Evolutionary conservation across 306 rosid species (phyloP).

Genomic region (Quercus aquifolioides): DNA sequence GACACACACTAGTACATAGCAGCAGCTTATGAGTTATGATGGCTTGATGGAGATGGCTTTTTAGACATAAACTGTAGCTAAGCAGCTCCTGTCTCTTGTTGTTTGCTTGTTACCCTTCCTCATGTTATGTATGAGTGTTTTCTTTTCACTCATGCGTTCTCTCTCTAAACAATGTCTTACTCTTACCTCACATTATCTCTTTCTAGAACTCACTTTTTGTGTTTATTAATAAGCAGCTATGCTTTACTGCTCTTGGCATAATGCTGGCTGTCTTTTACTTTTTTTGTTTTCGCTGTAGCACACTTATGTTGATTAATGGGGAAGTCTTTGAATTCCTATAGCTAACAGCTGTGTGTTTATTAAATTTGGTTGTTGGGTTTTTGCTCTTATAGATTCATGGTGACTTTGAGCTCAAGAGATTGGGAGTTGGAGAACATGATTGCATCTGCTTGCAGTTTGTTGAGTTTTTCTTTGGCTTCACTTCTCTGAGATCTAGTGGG

Average conservation of each 20-base stretch:
- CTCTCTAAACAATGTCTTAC: slow-evolving; percentile 12
- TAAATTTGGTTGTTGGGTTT: slow-evolving; percentile 26
- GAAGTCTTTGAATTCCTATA: slow-evolving; percentile 6
- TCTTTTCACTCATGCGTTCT: not conserved
- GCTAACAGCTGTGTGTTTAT: slow-evolving; percentile 23
- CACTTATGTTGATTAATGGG: slow-evolving; percentile 22
- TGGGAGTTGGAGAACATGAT: slow-evolving; percentile 51
- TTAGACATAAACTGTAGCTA: slow-evolving; percentile 36
- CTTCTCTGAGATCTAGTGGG: slow-evolving; percentile 80
- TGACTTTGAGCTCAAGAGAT: slow-evolving; percentile 48
- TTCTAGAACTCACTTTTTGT: slow-evolving; percentile 19
- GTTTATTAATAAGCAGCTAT: not conserved
- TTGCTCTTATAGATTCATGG: slow-evolving; percentile 25
- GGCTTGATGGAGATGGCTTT: slow-evolving; percentile 34
- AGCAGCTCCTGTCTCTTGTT: slow-evolving; percentile 31
- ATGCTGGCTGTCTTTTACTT: not conserved
- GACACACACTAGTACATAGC: not conserved
- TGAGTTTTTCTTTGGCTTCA: slow-evolving; percentile 48
- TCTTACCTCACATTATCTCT: not conserved
- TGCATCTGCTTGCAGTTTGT: slow-evolving; percentile 38
- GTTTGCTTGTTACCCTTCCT: not conserved
- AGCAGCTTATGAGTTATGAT: slow-evolving; percentile 29
- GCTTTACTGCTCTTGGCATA: slow-evolving; percentile 30
- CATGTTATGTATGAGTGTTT: slow-evolving; percentile 2
- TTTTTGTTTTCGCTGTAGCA: slow-evolving; percentile 1